phyloP scores from a whole-genome alignment of 768 basidiomycete species.

The Mycena pura region DNA sequence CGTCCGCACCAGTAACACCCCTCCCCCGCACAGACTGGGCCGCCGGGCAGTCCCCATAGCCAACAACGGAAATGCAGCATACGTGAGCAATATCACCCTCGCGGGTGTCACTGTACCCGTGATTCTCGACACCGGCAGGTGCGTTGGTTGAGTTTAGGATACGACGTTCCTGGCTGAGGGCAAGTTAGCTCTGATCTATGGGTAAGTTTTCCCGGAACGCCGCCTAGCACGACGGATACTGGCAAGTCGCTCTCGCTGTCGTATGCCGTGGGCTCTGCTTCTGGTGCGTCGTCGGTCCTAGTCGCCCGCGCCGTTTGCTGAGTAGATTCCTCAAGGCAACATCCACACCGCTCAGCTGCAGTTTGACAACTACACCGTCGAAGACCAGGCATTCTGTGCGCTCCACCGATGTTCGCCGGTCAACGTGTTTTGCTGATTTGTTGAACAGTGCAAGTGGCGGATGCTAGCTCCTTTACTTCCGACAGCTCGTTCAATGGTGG shows the following conservation, averaged over 20 bases:
- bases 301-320: not conserved
- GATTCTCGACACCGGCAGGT: constrained; percentile 59
- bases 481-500: constrained; percentile 18
- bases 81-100: constrained; percentile 47
- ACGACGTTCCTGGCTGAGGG: not conserved
- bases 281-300: constrained; percentile 43
- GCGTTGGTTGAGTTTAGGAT: constrained; percentile 9
- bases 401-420: constrained; percentile 27
- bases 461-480: constrained; percentile 26
- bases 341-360: constrained; percentile 51
- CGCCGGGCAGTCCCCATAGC: constrained; percentile 32
- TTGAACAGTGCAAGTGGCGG: constrained; percentile 47
- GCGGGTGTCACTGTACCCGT: constrained; percentile 43
- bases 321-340: constrained; percentile 40
- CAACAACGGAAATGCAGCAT: constrained; percentile 47
- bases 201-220: constrained; percentile 51
- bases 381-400: constrained; percentile 57
- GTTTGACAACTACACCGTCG: constrained; percentile 51
- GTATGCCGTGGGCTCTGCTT: constrained; percentile 62
- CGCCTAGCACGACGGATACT: constrained; percentile 45
- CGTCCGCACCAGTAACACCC: constrained; percentile 28
- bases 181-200: constrained; percentile 67
- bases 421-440: not conserved
- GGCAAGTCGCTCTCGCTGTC: constrained; percentile 37
- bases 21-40: constrained; percentile 5